Evolutionary conservation across 805 yeast species (phyloP), one percentile per base, ranked within the genome.

Genomic region (Wickerhamomyces alni): DNA sequence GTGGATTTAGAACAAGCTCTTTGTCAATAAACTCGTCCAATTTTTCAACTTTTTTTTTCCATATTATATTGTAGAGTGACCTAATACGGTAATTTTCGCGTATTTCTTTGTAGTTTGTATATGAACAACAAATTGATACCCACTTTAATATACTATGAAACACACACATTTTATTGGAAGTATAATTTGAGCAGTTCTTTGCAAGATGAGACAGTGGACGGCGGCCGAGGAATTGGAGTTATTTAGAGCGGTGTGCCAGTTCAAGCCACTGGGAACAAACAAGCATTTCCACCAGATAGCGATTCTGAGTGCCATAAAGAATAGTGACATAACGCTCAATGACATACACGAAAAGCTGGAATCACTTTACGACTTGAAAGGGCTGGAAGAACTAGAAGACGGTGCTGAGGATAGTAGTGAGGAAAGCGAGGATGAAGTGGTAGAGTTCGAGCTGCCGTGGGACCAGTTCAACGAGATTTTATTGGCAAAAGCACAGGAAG

Each of bases 211-310:
- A 17, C 40, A 57, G 38, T 84, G 93, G 91, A 62, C 67, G 13
- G 53, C 69, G 3, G 78, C 74, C 33, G 82, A 80, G 42, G 89
- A 84, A 52, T 74, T 77, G 26, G 66, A 69, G 44, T 67, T 84
- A 19, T 73, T 82, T 48, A 64, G 74, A 39, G 74, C 84, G 36
- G 67, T 81, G 2, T 76, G 87, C 47, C 78, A 74, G 50, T 70
- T 67, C 61, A 80, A 79, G 55, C 93, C 93, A 0, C 80, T 79
- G 0, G 94, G 94, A 1, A 33, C 42, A 17, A 38, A 43, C 34
- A 54, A 50, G 18, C 64, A 65, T 40, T 61, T 48, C 61, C 77
- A 58, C 42, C 71, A 54, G 57, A 65, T 46, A 49, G 61, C 53
- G 1, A 48, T 55, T 8, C 37, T 50, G 8, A 47, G 48, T 26